Base-by-base conservation (phyloP, 192 early-diverging fungal species). In the Podila epigama region DNA sequence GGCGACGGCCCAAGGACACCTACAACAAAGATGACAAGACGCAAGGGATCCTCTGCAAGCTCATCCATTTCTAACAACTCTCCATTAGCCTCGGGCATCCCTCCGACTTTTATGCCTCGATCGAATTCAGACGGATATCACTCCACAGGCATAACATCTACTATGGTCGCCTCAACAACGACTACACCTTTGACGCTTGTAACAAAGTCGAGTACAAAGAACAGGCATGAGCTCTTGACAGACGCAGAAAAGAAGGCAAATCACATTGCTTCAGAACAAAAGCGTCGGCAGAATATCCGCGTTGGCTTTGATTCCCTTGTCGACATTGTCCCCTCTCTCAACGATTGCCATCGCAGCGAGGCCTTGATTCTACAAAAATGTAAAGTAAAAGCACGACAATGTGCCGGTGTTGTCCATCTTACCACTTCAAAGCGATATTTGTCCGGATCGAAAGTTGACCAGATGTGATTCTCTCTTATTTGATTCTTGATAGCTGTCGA, bases 201-300 rank as follows among this genome's bases (percentile, higher is more conserved):
- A 67, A 39, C 51, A 27, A 25, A 53, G n/a, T 58, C 44, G 41
- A 31, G 25, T 27, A 27, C 36, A 34, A 55, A 29, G 35, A n/a
- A 9, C 66, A 75, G 86, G 40, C 85, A 91, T 71, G 93, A 93
- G 65, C 72, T 94, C 48, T 79, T 96, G 59, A 91, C 95, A 1
- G 95, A 96, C 51, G 89, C 92, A n/a, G 92, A 96, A 58, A 97
- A 97, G 75, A 92, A 93, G 69, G 92, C 91, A 12, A 97, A 97
- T 82, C 96, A 98, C 79, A 98, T 98, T 83, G 94, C 92, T 2
- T 94, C 92, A 25, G 96, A 98, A 77, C 94, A 98, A 78, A 93
- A 95, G 69, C 89, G 96, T 55, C 85, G 96, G 40, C 91, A 94
- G 58, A 95, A 96, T 66, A 98, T 98, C 73, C 87, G 94, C 15